phyloP scores from a whole-genome alignment of 2,329 filamentous ascomycete species.

The Cercospora brassicicola region DNA sequence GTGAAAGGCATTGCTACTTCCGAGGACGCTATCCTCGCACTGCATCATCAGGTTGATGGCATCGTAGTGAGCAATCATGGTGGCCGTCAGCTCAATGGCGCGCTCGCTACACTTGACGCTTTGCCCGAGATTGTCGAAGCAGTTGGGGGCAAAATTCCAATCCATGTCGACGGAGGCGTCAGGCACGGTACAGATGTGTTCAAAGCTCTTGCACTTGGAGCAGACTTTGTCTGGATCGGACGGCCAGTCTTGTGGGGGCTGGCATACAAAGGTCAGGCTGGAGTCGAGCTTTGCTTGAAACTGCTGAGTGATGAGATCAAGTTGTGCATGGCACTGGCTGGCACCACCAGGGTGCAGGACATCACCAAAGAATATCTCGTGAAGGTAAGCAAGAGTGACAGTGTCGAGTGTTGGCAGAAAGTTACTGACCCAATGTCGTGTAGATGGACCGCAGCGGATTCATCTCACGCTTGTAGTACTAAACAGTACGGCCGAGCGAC shows the following conservation, averaged over 20 bases:
- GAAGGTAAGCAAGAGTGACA: constrained; percentile 38
- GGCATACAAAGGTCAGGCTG: constrained; percentile 41
- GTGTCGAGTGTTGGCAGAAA: neutral
- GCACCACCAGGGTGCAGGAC: constrained; percentile 40
- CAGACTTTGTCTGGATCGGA: constrained; percentile 53
- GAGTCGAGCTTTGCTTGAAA: constrained; percentile 47
- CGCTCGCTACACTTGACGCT: constrained; percentile 54
- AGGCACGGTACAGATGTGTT: constrained; percentile 58
- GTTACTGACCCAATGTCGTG: neutral
- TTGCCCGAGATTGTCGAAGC: constrained; percentile 44
- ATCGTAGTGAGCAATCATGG: constrained; percentile 58
- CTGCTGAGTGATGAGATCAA: constrained; percentile 45
- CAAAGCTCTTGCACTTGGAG: constrained; percentile 57
- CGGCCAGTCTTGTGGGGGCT: constrained; percentile 54
- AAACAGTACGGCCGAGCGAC: neutral
- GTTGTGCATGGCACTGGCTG: constrained; percentile 45
- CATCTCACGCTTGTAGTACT: constrained; percentile 28
- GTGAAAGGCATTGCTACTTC: constrained; percentile 46
- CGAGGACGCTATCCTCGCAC: constrained; percentile 48
- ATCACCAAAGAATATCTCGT: constrained; percentile 45
- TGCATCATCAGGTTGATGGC: constrained; percentile 45
- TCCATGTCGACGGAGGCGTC: constrained; percentile 63
- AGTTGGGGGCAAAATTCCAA: constrained; percentile 52
- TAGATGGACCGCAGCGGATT: constrained; percentile 37
- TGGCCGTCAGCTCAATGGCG: constrained; percentile 58